phyloP scores from a whole-genome alignment of 2,329 filamentous ascomycete genomes.

The Aspergillus persii region DNA sequence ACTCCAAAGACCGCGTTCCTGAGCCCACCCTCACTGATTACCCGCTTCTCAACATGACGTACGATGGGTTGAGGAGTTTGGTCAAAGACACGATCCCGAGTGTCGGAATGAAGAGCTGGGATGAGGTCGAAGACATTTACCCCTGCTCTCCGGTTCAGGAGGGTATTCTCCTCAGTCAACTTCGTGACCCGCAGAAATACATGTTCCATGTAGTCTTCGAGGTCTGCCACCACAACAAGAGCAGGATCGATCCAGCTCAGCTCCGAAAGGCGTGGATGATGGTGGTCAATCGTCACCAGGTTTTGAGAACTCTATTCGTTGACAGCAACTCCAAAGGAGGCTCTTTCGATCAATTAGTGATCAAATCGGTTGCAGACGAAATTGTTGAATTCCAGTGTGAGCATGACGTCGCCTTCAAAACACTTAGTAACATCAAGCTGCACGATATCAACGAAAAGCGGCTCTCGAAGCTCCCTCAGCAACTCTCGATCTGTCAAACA shows the following conservation, averaged over 20 bases:
- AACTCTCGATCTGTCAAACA: constrained; percentile 35
- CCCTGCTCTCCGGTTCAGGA: constrained; percentile 39
- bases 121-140: constrained; percentile 35
- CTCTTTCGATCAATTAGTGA: constrained; percentile 38
- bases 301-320: constrained; percentile 35
- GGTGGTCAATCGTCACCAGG: constrained; percentile 32
- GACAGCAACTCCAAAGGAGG: constrained; percentile 34
- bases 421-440: constrained; percentile 28
- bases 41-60: constrained; percentile 43
- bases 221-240: constrained; percentile 21
- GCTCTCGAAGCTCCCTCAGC: constrained; percentile 31
- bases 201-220: constrained; percentile 38
- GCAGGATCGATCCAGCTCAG: constrained; percentile 23
- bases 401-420: constrained; percentile 26
- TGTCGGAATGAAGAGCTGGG: constrained; percentile 31
- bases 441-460: constrained; percentile 24
- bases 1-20: constrained; percentile 25
- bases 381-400: constrained; percentile 31
- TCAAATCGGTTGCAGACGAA: constrained; percentile 25
- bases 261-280: constrained; percentile 34
- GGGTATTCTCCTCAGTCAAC: constrained; percentile 38
- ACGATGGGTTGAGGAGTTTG: constrained; percentile 39
- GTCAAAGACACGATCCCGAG: constrained; percentile 34
- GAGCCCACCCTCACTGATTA: constrained; percentile 44
- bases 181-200: constrained; percentile 35